A percentile compares a stretch with the other conserved stretches of the same genome.
Evolutionary conservation across 768 basidiomycete species (phyloP).

Genomic region (Mycena galericulata): DNA sequence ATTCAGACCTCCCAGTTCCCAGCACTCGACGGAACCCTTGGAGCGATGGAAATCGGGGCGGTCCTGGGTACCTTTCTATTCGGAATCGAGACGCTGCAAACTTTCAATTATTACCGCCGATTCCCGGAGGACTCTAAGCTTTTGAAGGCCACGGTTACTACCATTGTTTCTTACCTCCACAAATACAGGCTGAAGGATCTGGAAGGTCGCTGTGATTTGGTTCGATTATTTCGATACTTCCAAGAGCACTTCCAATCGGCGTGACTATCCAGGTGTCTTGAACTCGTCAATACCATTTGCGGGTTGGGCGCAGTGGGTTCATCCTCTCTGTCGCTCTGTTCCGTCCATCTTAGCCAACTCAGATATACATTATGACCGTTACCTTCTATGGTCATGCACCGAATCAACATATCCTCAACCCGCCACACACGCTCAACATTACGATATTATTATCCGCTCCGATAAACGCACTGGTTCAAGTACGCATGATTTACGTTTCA

Average conservation of each 20-base stretch:
- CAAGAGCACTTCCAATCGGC: neutral
- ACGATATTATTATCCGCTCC: neutral
- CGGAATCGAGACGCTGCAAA: conserved; percentile 8
- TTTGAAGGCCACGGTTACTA: neutral
- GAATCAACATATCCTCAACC: neutral
- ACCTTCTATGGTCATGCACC: conserved; percentile 2
- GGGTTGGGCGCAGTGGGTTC: neutral
- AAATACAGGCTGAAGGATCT: neutral
- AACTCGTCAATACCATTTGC: neutral
- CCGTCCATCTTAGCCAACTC: neutral
- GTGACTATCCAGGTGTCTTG: conserved; percentile 2
- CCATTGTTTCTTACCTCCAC: neutral
- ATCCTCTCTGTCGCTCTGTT: neutral
- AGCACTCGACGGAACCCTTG: conserved; percentile 7
- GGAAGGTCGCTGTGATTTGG: conserved; percentile 12
- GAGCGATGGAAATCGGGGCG: neutral
- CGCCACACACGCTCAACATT: neutral
- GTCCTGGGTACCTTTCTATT: neutral
- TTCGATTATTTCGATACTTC: neutral
- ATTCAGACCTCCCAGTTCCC: neutral
- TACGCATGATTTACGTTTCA: neutral
- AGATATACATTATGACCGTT: neutral
- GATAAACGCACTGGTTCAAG: neutral
- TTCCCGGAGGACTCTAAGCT: neutral
- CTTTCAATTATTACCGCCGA: neutral